Base-by-base conservation (phyloP, 495 filamentous ascomycete genomes). In the Astrocystis sublimbata region DNA sequence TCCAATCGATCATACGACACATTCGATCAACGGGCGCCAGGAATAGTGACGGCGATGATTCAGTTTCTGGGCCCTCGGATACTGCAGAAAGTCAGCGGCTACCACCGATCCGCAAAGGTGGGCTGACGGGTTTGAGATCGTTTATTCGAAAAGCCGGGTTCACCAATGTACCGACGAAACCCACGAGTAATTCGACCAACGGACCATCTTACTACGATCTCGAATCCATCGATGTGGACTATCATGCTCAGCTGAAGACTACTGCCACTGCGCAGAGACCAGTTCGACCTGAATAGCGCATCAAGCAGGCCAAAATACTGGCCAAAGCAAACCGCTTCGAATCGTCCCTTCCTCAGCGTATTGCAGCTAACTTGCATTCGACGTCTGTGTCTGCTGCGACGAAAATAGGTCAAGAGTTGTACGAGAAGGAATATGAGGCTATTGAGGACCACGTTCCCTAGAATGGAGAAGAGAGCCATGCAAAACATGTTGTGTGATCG, bases 181-280 rank as follows among this genome's bases (percentile, higher is more conserved):
- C 43, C 6, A 24, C 19, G 19, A 47, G 43, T 6, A 47, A 24
- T 21, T 8, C 10, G 40, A 42, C 30, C 28, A 21, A 57, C 6
- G 51, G 15, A 23, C 12, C 6, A 35, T 36, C 28, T 23, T 47
- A 47, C 43, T 47, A 21, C 13, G 23, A 28, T 21, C 23, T 58
- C 17, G 45, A 46, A 33, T 58, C 55, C 28, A 26, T 58, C 40
- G 40, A 58, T 31, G 6, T 28, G 28, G 55, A 58, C 23, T 58
- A 58, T 17, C 55, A 58, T 31, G 17, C 55, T 3, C 55, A 58
- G 24, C 40, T 58, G 23, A 45, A 24, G 43, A 13, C 17, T 9
- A 21, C 19, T 24, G 26, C 43, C 43, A 24, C 3, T n/a, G n/a
- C n/a, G n/a, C n/a, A n/a, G n/a, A n/a, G n/a, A n/a, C n/a, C n/a